These are phyloP conservation scores for Fusarium subtropicale DNA, from an alignment of 2,329 filamentous ascomycete species.

Conservation along the genomic window DNA sequence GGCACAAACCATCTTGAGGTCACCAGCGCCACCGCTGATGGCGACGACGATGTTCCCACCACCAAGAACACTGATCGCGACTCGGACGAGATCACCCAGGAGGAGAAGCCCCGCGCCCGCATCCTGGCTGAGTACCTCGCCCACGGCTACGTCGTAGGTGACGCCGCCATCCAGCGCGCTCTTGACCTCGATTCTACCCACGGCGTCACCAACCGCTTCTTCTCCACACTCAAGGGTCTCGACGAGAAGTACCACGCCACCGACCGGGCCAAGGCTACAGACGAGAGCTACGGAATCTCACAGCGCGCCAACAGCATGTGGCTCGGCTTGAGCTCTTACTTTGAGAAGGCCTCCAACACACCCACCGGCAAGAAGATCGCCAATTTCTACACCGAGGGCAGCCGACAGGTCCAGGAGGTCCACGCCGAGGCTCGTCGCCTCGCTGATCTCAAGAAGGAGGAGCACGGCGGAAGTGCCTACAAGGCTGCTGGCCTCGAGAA, in stretches of 20 bases:
- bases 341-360: conserved; percentile 89
- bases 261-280: conserved; percentile 85
- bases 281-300: conserved; percentile 85
- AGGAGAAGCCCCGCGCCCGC: conserved; percentile 94
- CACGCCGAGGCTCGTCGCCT: conserved; percentile 90
- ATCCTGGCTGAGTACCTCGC: conserved; percentile 97
- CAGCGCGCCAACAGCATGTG: conserved; percentile 74
- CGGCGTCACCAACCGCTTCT: conserved; percentile 84
- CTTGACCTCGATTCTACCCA: conserved; percentile 92
- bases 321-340: conserved; percentile 83
- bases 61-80: conserved; percentile 68
- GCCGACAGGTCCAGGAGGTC: conserved; percentile 93
- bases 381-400: conserved; percentile 85
- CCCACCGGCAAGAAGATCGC: conserved; percentile 90
- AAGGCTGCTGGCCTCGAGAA: conserved; percentile 69
- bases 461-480: conserved; percentile 68
- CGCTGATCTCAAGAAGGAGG: conserved; percentile 84
- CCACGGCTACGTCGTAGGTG: conserved; percentile 87
- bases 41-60: conserved; percentile 69
- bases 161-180: conserved; percentile 80
- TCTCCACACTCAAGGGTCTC: conserved; percentile 78
- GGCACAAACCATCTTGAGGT: conserved; percentile 86
- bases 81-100: conserved; percentile 82
- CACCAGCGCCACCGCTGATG: conserved; percentile 73
- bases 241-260: conserved; percentile 89